Evolutionary conservation across 495 filamentous ascomycete species (phyloP).

Genomic region (Neurospora intermedia): DNA sequence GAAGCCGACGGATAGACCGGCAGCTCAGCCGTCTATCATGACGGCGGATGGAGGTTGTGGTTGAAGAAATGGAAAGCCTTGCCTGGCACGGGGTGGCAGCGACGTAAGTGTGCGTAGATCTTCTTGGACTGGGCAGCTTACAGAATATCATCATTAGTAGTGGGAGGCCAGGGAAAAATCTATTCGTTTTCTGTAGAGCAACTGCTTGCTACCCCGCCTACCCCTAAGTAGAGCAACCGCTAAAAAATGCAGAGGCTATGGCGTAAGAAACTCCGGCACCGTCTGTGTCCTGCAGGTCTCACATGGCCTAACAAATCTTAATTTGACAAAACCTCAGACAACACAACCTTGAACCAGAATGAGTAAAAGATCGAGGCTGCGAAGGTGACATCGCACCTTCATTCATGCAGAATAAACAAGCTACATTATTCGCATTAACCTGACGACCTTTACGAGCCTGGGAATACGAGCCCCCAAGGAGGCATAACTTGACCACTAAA

Average conservation of each 20-base stretch:
- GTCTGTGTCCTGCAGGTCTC: not conserved
- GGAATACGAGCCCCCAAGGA: not conserved
- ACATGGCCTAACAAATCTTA: not conserved
- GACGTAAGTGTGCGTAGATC: not conserved
- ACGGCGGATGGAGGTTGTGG: not conserved
- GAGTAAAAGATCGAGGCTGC: not conserved
- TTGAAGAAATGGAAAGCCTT: not conserved
- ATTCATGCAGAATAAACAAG: not conserved
- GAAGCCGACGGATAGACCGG: not conserved
- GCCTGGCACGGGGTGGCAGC: not conserved
- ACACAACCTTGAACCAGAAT: not conserved
- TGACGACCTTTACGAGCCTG: not conserved
- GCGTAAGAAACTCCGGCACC: not conserved
- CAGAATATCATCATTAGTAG: no score
- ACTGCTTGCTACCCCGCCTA: not conserved
- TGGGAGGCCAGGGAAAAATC: accelerated
- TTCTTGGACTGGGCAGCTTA: not conserved
- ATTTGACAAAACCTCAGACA: not conserved
- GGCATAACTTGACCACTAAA: not conserved
- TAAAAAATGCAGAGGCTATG: not conserved
- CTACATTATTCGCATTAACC: not conserved
- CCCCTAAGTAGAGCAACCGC: not conserved
- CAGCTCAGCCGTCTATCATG: not conserved
- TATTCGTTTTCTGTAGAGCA: not conserved
- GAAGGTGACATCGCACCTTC: not conserved